Conservation (phyloP, 2,329 filamentous ascomycete species). For the Trichoderma endophyticum region DNA sequence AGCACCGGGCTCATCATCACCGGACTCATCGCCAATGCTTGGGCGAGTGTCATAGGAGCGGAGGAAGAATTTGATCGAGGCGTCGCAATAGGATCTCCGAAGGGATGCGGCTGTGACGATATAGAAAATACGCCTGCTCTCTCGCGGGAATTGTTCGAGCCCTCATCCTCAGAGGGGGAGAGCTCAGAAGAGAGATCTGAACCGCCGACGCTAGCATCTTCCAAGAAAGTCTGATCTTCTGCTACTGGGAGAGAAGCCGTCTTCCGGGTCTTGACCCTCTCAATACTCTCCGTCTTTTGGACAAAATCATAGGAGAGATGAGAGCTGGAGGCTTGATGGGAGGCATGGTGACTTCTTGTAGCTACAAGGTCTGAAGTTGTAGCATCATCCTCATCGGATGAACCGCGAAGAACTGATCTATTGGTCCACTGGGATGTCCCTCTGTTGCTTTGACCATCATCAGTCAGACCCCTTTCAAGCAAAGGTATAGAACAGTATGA, state of each 20-base stretch:
- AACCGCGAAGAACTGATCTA: slow-evolving; percentile 51
- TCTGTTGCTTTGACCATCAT: slow-evolving; percentile 45
- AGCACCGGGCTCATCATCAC: neutral
- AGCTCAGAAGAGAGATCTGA: slow-evolving; percentile 63
- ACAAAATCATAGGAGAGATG: slow-evolving; percentile 54
- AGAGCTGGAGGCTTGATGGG: slow-evolving; percentile 25
- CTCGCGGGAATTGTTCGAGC: slow-evolving; percentile 42
- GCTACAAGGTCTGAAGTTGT: neutral
- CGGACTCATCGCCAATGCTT: slow-evolving; percentile 38
- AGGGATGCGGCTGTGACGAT: slow-evolving; percentile 34
- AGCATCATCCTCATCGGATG: slow-evolving; percentile 38
- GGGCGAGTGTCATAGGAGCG: slow-evolving; percentile 46
- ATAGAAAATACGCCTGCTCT: slow-evolving; percentile 26
- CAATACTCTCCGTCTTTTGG: slow-evolving; percentile 51
- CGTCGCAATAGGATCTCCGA: slow-evolving; percentile 27
- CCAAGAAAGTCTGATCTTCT: slow-evolving; percentile 44
- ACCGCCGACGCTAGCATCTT: slow-evolving; percentile 50
- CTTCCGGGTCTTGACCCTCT: slow-evolving; percentile 39
- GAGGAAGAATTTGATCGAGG: slow-evolving; percentile 36
- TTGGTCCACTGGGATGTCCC: slow-evolving; percentile 51
- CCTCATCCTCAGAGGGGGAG: slow-evolving; percentile 47
- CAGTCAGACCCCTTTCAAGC: slow-evolving; percentile 63
- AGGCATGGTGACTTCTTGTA: slow-evolving; percentile 23
- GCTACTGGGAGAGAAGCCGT: slow-evolving; percentile 28
- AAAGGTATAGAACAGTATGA: slow-evolving; percentile 77